These are phyloP conservation scores for Aurantiochytrium sp. DNA, from an alignment of 108 stramenopile genomes.

Conservation along the genomic window DNA sequence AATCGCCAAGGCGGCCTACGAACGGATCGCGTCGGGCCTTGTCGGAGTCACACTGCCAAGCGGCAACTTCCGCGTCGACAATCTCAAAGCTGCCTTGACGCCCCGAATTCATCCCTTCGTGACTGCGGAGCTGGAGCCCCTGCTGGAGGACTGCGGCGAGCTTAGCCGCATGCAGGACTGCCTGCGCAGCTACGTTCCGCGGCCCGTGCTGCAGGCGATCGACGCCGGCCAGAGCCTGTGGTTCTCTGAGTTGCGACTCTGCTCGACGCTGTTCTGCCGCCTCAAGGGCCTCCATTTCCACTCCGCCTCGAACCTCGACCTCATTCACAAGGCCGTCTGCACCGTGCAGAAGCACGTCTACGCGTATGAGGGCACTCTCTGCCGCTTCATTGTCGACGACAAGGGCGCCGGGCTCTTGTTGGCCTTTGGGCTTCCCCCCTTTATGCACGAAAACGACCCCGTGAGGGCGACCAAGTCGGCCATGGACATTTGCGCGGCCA, in stretches of 20 bases:
- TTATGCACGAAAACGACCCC: conserved; percentile 51
- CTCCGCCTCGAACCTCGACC: not conserved
- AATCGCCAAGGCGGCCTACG: not conserved
- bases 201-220: conserved; percentile 5
- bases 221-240: conserved; percentile 5
- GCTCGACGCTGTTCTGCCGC: not conserved
- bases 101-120: not conserved
- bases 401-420: conserved; percentile 60
- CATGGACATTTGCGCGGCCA: not conserved
- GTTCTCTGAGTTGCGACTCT: conserved; percentile 23
- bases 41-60: not conserved
- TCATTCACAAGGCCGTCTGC: not conserved
- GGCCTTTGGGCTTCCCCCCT: conserved; percentile 57
- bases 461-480: conserved; percentile 38
- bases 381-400: conserved; percentile 65
- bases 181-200: not conserved
- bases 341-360: conserved; percentile 44
- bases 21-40: not conserved
- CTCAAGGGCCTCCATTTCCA: conserved; percentile 9
- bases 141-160: not conserved
- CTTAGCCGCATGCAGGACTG: not conserved
- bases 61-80: not conserved
- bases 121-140: not conserved
- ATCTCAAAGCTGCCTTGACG: not conserved
- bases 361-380: conserved; percentile 51